phyloP scores from a whole-genome alignment of 2,329 filamentous ascomycete genomes.

The Madurella mycetomatis region DNA sequence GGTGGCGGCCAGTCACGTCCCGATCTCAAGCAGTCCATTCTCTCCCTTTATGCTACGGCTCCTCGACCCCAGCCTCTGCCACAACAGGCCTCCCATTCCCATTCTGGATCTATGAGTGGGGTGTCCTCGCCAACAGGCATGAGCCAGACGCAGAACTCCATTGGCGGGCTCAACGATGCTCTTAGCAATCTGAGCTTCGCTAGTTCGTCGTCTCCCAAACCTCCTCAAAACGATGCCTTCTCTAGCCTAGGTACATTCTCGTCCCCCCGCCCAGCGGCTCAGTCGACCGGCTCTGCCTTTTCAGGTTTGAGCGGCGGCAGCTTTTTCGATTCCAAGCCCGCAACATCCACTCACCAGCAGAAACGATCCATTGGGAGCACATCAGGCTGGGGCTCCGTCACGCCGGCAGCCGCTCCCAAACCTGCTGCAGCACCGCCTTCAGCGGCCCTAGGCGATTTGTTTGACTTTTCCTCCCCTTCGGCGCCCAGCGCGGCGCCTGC shows the following conservation, averaged over 20 bases:
- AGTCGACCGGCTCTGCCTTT: slow-evolving; percentile 40
- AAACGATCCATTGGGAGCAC: slow-evolving; percentile 54
- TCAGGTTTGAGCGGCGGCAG: slow-evolving; percentile 63
- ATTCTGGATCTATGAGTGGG: slow-evolving; percentile 62
- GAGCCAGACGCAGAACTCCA: slow-evolving; percentile 43
- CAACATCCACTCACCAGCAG: slow-evolving; percentile 43
- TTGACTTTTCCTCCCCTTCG: slow-evolving; percentile 63
- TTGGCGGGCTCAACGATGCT: slow-evolving; percentile 71
- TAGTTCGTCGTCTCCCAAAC: slow-evolving; percentile 41
- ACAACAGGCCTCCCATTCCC: slow-evolving; percentile 50
- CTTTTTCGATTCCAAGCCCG: slow-evolving; percentile 76
- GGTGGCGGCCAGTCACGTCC: slow-evolving; percentile 68
- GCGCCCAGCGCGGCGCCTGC: slow-evolving; percentile 43
- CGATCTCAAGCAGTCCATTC: slow-evolving; percentile 93
- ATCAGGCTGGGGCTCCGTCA: slow-evolving; percentile 61
- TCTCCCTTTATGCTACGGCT: slow-evolving; percentile 85
- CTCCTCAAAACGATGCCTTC: slow-evolving; percentile 35
- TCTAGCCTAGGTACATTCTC: slow-evolving; percentile 29
- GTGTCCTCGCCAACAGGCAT: slow-evolving; percentile 53
- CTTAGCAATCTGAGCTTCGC: slow-evolving; percentile 56
- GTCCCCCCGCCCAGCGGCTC: slow-evolving; percentile 32
- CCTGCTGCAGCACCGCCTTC: slow-evolving; percentile 41
- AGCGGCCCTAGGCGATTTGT: slow-evolving; percentile 70
- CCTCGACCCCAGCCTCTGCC: slow-evolving; percentile 65
- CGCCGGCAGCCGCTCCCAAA: slow-evolving; percentile 36